phyloP scores from a whole-genome alignment of 768 basidiomycete genomes.

The Podaxis sp. region DNA sequence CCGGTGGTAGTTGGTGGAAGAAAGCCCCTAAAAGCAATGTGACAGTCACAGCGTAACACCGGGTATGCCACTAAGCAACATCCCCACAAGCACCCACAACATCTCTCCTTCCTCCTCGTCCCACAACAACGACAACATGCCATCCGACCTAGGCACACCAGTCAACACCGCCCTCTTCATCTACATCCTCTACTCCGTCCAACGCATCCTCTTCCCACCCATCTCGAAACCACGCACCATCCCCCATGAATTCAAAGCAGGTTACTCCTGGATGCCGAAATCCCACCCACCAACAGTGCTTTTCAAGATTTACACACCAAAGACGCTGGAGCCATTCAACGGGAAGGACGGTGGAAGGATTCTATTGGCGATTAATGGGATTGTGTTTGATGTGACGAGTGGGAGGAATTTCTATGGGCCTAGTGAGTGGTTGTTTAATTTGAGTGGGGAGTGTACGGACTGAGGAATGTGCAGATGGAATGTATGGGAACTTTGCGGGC shows the following conservation, averaged over 20 bases:
- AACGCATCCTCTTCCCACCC: constrained; percentile 74
- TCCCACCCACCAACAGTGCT: constrained; percentile 76
- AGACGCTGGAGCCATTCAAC: constrained; percentile 66
- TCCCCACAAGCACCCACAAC: too few species aligned
- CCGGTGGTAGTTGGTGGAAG: too few species aligned
- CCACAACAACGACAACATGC: constrained; percentile 27
- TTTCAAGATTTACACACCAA: constrained; percentile 78
- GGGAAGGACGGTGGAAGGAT: constrained; percentile 71
- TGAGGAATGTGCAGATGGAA: constrained; percentile 60
- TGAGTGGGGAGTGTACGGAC: background rate
- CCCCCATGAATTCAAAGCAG: constrained; percentile 72
- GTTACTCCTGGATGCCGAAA: constrained; percentile 93
- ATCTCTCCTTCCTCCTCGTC: background rate
- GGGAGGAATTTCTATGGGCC: constrained; percentile 95
- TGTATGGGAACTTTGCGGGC: constrained; percentile 98
- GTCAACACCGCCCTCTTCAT: constrained; percentile 76
- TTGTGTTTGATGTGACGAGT: constrained; percentile 90
- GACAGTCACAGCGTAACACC: too few species aligned
- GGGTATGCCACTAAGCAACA: too few species aligned
- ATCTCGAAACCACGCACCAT: constrained; percentile 45
- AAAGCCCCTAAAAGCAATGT: too few species aligned
- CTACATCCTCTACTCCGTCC: constrained; percentile 77
- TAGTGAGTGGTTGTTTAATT: constrained; percentile 49
- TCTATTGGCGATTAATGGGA: constrained; percentile 79
- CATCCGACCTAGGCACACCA: constrained; percentile 64